phyloP scores from a whole-genome alignment of 1,284 basidiomycete genomes.

The Cryptococcus sp. region DNA sequence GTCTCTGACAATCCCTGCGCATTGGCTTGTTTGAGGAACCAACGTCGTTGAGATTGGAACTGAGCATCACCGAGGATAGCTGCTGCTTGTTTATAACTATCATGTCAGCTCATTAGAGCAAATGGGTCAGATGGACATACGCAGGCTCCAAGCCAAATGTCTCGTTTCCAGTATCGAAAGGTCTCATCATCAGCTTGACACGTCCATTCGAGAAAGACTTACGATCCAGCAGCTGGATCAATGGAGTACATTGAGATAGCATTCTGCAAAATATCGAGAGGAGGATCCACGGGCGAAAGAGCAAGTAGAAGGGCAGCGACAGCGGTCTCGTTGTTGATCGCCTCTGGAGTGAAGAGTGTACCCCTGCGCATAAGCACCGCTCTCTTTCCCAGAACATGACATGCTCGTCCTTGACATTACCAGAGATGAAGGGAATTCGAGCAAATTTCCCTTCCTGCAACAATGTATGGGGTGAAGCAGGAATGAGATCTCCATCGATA shows the following conservation, averaged over 20 bases:
- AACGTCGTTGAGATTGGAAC: slow-evolving; percentile 33
- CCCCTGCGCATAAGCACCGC: slow-evolving; percentile 17
- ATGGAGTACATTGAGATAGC: slow-evolving; percentile 30
- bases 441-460: slow-evolving; percentile 33
- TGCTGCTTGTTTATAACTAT: slow-evolving; percentile 26
- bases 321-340: slow-evolving; percentile 13
- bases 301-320: slow-evolving; percentile 16
- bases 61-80: slow-evolving; percentile 30
- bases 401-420: slow-evolving; percentile 43
- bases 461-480: slow-evolving; percentile 34
- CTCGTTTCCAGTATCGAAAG: slow-evolving; percentile 40
- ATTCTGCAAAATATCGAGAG: slow-evolving; percentile 9
- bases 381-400: slow-evolving; percentile 2
- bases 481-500: slow-evolving; percentile 43
- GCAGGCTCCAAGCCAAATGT: slow-evolving; percentile 26
- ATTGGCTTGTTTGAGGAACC: slow-evolving; percentile 27
- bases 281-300: slow-evolving; percentile 17
- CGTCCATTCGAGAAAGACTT: slow-evolving; percentile 1
- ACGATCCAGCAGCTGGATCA: slow-evolving; percentile 29
- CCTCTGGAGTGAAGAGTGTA: slow-evolving; percentile 31
- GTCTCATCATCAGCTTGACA: slow-evolving; percentile 13
- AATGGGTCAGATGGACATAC: slow-evolving; percentile 1
- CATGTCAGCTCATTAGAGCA: background rate
- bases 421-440: slow-evolving; percentile 44
- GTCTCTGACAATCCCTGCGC: slow-evolving; percentile 20